phyloP scores from a whole-genome alignment of 2,329 filamentous ascomycete genomes.

The Trichoderma sp. region DNA sequence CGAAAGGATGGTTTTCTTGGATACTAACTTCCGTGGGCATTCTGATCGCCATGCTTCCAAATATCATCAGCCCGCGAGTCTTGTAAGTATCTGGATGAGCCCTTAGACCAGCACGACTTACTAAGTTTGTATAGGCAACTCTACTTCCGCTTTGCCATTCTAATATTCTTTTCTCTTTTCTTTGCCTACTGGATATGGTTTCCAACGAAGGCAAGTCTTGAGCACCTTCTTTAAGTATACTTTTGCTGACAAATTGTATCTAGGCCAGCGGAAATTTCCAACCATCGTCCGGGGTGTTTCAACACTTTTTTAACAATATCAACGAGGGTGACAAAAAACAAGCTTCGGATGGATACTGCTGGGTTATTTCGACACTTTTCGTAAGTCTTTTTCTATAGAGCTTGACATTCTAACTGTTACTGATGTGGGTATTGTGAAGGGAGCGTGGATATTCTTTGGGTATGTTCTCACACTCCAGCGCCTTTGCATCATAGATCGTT shows the following conservation, averaged over 20 bases:
- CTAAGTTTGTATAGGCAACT: neutral
- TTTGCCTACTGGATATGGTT: neutral
- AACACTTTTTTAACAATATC: neutral
- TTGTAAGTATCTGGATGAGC: neutral
- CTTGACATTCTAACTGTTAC: neutral
- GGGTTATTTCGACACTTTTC: neutral
- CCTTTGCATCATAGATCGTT: neutral
- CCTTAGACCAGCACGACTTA: neutral
- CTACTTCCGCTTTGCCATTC: neutral
- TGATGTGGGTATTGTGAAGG: neutral
- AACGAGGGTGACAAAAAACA: neutral
- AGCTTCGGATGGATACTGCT: neutral
- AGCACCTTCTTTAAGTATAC: neutral
- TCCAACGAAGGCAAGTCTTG: neutral
- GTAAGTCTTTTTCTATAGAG: neutral
- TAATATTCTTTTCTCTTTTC: neutral
- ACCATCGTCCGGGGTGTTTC: neutral
- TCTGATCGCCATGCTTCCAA: neutral
- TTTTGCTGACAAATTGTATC: neutral
- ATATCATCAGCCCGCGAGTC: neutral
- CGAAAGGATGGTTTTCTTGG: neutral
- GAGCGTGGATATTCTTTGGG: neutral
- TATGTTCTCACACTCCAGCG: neutral
- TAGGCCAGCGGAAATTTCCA: neutral
- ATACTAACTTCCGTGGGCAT: neutral